These are phyloP conservation scores for Xylariaceae sp. DNA, from an alignment of 2,329 filamentous ascomycete genomes.

Conservation along the genomic window DNA sequence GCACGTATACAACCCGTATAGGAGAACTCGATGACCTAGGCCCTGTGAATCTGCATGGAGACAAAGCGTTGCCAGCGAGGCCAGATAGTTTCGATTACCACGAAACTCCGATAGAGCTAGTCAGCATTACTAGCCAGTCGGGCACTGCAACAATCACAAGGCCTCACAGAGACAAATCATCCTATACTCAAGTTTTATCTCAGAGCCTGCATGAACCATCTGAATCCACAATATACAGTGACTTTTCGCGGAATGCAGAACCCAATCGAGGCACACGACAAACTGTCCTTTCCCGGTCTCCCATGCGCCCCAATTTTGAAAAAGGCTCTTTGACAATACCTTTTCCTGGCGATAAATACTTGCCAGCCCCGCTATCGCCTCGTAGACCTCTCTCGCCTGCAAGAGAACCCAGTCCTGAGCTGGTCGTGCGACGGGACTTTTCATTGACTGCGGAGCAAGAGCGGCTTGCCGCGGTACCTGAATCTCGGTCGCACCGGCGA, in stretches of 20 bases:
- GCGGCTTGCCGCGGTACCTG: slow-evolving; percentile 24
- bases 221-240: slow-evolving; percentile 24
- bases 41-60: slow-evolving; percentile 50
- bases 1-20: slow-evolving; percentile 87
- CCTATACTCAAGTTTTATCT: slow-evolving; percentile 35
- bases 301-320: slow-evolving; percentile 38
- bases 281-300: slow-evolving; percentile 52
- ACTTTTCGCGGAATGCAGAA: slow-evolving; percentile 27
- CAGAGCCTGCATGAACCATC: slow-evolving; percentile 23
- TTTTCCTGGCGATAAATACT: slow-evolving; percentile 54
- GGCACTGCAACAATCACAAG: slow-evolving; percentile 47
- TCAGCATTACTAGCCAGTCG: slow-evolving; percentile 41
- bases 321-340: slow-evolving; percentile 40
- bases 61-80: slow-evolving; percentile 71
- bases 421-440: slow-evolving; percentile 37
- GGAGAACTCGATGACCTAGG: slow-evolving; percentile 75
- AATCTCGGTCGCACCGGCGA: slow-evolving; percentile 42
- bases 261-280: slow-evolving; percentile 41
- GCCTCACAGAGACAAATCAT: slow-evolving; percentile 37
- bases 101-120: slow-evolving; percentile 34
- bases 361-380: slow-evolving; percentile 69
- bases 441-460: slow-evolving; percentile 30
- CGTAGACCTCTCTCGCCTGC: slow-evolving; percentile 51
- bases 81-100: slow-evolving; percentile 60
- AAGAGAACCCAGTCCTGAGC: slow-evolving; percentile 32